Percentiles rank a stretch among this genome's conserved stretches.
Conservation (phyloP, 2,329 filamentous ascomycete genomes). For the Xylaria sp. region DNA sequence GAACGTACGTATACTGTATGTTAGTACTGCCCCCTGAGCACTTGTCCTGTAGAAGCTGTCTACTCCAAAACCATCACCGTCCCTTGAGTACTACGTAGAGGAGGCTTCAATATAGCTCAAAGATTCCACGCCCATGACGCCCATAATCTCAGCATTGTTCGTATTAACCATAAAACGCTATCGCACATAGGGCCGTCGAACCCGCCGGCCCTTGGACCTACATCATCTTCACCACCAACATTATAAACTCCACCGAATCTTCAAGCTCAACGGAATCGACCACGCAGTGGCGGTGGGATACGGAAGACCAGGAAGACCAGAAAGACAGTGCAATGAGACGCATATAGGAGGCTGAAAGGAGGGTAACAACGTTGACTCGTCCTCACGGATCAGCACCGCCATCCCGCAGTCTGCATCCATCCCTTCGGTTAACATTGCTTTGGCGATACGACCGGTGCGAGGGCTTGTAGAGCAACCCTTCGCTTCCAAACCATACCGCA, state of each 20-base stretch:
- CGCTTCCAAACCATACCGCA: background rate
- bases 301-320: background rate
- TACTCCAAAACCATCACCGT: background rate
- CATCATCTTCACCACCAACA: background rate
- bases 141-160: background rate
- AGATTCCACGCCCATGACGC: background rate
- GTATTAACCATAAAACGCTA: background rate
- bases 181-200: background rate
- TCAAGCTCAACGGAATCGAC: background rate
- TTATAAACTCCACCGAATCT: background rate
- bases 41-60: background rate
- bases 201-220: background rate
- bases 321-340: background rate
- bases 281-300: background rate
- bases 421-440: conserved; percentile 6
- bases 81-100: background rate
- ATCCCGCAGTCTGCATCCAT: background rate
- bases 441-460: conserved; percentile 7
- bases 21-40: background rate
- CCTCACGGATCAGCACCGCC: conserved; percentile 1
- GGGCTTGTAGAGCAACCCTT: conserved; percentile 13
- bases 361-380: background rate
- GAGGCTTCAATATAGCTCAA: background rate
- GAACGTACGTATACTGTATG: conserved; percentile 5
- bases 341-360: background rate